Evolutionary conservation across 225 moss, liverwort and hornwort genomes (phyloP), one percentile per base, ranked within the genome.

Genomic region (Straminergon stramineum): DNA sequence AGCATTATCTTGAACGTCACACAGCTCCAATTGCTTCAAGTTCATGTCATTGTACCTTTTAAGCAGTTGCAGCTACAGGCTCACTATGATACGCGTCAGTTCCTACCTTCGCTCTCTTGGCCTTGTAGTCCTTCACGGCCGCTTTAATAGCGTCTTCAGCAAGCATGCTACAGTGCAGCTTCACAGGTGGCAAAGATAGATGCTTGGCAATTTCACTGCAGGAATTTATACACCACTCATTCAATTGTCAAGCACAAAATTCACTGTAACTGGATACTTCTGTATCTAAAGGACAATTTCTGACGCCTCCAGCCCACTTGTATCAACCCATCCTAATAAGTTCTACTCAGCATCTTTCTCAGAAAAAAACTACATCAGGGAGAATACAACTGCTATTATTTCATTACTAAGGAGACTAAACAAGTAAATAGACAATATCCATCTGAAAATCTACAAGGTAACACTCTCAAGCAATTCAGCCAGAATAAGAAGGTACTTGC

Each of bases 201-300:
- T 98, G 98, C 95, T 98, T 98, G 88, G 98, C 97, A 43, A 98
- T 98, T 58, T 97, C 96, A 95, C 97, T 97, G 95, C 93, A 91
- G 51, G 57, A 81, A 52, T 71, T 27, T 13, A 64, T 58, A 68
- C 52, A 84, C 39, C 90, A 79, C 9, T 75, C 82, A 61, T 88
- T 85, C 84, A 83, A 28, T 80, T 75, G 66, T 74, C 26, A 43
- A 53, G 69, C 52, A 86, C 35, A 90, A 53, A 71, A 55, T 53
- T 30, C 57, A 83, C 65, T 51, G 32, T 60, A 39, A 73, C 31
- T 39, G 17, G 24, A 62, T 70, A n/a, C 39, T 85, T 51, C 27
- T 60, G 39, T 10, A 81, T 31, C 41, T 41, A 27, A 26, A 73
- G 21, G 71, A 80, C 63, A 43, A 64, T 2, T 39, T 69, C 60